phyloP scores from a whole-genome alignment of 139 green algal genomes.

The Dunaliella primolecta region DNA sequence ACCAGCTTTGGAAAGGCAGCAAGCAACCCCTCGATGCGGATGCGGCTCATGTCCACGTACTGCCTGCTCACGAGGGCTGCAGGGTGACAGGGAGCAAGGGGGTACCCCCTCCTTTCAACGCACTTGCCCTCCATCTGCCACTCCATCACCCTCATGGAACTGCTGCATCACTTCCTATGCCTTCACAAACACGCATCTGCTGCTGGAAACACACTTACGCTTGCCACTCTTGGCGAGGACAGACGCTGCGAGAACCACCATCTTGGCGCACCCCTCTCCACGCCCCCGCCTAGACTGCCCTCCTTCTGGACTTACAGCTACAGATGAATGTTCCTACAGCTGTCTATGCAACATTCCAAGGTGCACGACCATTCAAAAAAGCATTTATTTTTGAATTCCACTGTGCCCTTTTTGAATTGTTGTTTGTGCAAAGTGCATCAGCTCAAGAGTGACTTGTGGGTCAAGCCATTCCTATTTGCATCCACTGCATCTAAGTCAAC shows the following conservation, averaged over 20 bases:
- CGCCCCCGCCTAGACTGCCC: neutral
- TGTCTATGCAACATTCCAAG: neutral
- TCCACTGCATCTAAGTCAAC: too few species aligned
- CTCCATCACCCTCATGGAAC: too few species aligned
- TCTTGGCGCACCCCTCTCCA: constrained; percentile 23
- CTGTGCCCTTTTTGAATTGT: too few species aligned
- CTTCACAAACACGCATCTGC: neutral
- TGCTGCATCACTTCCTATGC: neutral
- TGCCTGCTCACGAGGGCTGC: constrained; percentile 95
- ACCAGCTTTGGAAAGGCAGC: constrained; percentile 98
- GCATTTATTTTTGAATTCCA: too few species aligned
- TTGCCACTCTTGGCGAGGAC: constrained; percentile 92
- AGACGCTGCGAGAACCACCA: constrained; percentile 90
- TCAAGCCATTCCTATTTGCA: too few species aligned
- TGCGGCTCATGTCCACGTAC: constrained; percentile 97
- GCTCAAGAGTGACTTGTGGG: too few species aligned
- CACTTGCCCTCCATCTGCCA: too few species aligned
- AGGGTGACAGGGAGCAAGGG: too few species aligned
- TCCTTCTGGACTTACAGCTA: neutral
- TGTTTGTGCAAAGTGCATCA: too few species aligned
- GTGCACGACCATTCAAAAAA: too few species aligned
- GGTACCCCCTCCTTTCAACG: too few species aligned
- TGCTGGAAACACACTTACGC: constrained; percentile 48
- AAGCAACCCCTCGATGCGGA: constrained; percentile 96
- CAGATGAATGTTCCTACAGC: too few species aligned